A percentile compares a stretch with the other conserved stretches of the same genome.
Conservation (phyloP, 495 filamentous ascomycete genomes). For the Penicillium daleae region DNA sequence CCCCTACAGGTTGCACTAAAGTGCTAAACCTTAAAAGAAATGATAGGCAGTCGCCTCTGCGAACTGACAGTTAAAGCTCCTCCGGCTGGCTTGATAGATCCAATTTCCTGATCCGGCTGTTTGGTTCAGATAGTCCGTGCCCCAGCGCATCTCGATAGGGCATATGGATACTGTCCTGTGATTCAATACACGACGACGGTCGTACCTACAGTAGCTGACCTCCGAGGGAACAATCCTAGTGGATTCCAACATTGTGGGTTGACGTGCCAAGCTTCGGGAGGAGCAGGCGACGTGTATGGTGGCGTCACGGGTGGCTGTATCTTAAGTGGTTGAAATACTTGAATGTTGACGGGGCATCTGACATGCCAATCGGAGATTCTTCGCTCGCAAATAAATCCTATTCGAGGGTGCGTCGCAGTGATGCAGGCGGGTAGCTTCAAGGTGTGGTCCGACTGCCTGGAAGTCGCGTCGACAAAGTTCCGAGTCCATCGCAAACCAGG, state of each 20-base stretch:
- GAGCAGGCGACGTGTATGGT: conserved; percentile 5
- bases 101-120: conserved; percentile 6
- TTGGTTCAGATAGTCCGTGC: conserved; percentile 19
- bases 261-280: conserved; percentile 20
- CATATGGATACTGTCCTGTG: background rate
- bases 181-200: background rate
- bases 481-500: background rate
- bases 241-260: conserved; percentile 14
- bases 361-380: background rate
- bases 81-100: conserved; percentile 1
- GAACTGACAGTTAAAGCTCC: conserved; percentile 18
- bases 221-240: background rate
- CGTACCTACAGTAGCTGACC: background rate
- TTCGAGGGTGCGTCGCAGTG: background rate
- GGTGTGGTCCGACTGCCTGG: background rate
- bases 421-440: background rate
- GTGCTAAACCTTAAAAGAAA: conserved; percentile 17
- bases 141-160: background rate
- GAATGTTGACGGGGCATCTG: background rate
- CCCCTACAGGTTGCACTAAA: background rate
- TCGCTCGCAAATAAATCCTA: background rate
- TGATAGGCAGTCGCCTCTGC: conserved; percentile 6
- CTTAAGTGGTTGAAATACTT: background rate
- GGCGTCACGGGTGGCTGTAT: conserved; percentile 5
- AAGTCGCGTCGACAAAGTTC: background rate